Evolutionary conservation across 352 stramenopile genomes (phyloP), one percentile per base, ranked within the genome.

Genomic region (Ophiocytium majus): DNA sequence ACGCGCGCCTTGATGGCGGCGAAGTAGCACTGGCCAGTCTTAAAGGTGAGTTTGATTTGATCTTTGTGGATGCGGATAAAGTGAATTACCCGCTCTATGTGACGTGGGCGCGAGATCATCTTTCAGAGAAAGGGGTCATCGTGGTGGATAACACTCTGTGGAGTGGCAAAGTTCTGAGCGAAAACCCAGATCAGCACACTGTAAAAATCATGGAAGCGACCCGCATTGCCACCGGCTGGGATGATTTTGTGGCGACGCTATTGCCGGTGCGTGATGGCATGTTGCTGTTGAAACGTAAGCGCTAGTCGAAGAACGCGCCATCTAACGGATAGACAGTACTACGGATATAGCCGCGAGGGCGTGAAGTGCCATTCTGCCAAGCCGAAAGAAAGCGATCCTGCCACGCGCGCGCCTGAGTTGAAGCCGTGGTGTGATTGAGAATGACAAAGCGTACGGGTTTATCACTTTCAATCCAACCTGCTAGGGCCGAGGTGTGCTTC

Each of bases 141-240:
- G 57, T 71, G 57, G 57, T 71, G 57, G 57, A 71, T 71, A 71
- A 71, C 28, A 71, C 57, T 71, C 57, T 71, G 28, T 71, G 57
- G 57, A 23, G 19, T 28, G 57, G 57, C 57, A 71, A 71, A 71
- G 57, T 71, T 23, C 28, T 71, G 57, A 23, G 57, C 57, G 23
- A 23, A 23, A 28, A 71, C 57, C 19, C 19, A 23, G 57, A 71
- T 23, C 23, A 71, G 57, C 57, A 71, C 19, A 71, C 57, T 23
- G 57, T 23, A 28, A 23, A 23, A 28, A 71, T 71, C 28, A 71
- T 71, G 19, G 57, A 23, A 71, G 19, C 23, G 23, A 71, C 23
- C 28, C 23, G 23, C 57, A 71, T 23, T 23, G 57, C 57, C 23
- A 71, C 23, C 23, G 28, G 28, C 28, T 28, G 23, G 19, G 28